A percentile compares a stretch with the other conserved stretches of the same genome.
phyloP scores from a whole-genome alignment of 768 basidiomycete species.

The Pluteus cervinus region DNA sequence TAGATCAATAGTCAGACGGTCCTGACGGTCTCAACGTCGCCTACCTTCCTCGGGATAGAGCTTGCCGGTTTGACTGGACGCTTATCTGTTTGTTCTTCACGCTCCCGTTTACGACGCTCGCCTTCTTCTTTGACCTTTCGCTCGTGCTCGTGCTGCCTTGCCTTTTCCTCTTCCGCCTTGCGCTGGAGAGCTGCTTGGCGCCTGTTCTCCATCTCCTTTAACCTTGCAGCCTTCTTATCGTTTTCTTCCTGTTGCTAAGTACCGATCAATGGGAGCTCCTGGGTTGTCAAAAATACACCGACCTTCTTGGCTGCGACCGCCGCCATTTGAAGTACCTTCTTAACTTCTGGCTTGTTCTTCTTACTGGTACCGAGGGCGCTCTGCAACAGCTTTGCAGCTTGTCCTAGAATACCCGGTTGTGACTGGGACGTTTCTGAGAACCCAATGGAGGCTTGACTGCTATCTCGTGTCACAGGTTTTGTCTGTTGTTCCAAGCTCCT shows the following conservation, averaged over 20 bases:
- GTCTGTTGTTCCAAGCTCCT: constrained; percentile 17
- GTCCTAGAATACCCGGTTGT: constrained; percentile 59
- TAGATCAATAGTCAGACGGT: background rate
- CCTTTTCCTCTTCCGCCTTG: constrained; percentile 76
- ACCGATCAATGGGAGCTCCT: constrained; percentile 6
- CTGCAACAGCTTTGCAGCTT: constrained; percentile 63
- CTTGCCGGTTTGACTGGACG: constrained; percentile 43
- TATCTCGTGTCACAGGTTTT: constrained; percentile 33
- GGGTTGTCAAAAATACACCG: constrained; percentile 10
- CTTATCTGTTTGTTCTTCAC: constrained; percentile 73
- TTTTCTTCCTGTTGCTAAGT: constrained; percentile 82
- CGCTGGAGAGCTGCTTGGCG: constrained; percentile 65
- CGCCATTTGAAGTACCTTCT: constrained; percentile 73
- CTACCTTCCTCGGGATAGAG: no score
- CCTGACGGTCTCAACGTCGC: no score
- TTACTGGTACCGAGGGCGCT: constrained; percentile 64
- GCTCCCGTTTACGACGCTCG: constrained; percentile 76
- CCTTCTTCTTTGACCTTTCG: constrained; percentile 66
- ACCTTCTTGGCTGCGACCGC: constrained; percentile 88
- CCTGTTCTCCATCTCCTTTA: constrained; percentile 79
- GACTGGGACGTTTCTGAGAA: constrained; percentile 44
- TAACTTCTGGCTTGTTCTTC: constrained; percentile 71
- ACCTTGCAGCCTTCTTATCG: constrained; percentile 67
- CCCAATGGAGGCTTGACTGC: constrained; percentile 51
- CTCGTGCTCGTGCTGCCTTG: constrained; percentile 58